Evolutionary conservation across 441 rosid species (phyloP), one percentile per base, ranked within the genome.

Genomic region (Corymbia citriodora): DNA sequence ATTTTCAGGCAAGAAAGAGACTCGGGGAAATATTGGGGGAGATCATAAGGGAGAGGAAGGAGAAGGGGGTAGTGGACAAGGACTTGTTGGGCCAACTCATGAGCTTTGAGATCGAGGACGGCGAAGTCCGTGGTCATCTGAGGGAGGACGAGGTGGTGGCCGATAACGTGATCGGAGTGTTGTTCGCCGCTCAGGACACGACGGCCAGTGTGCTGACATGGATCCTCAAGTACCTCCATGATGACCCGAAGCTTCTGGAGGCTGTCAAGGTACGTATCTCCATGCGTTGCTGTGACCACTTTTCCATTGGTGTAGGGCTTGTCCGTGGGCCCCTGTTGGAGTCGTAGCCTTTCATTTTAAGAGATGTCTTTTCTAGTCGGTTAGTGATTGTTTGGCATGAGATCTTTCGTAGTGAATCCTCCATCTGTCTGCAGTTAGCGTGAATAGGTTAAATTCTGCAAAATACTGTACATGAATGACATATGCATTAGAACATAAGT

Each of bases 111-210:
- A 12, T 12, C 70, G 2, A 87, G 65, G 65, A 55, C 89, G 95
- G 94, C 89, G 95, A 88, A 83, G 93, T 92, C 55, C 97, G 96
- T 7, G 72, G 88, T 83, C 61, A 54, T 55, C 92, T 96, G 81
- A 94, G 90, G 6, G 94, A 96, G 83, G 94, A 95, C 53, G 94
- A 95, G 91, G 94, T 97, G 88, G 65, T 36, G 4, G 93, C 98
- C 40, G 99, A 98, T 89, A 98, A 98, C 92, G 94, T 96, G 55
- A 96, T 97, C n/a, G 99, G 99, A 91, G 99, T 96, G n/a, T 95
- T 98, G 33, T 98, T 98, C 91, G 99, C 99, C 2, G 99, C 99
- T 10, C 98, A 95, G 92, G 99, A 97, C 95, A 98, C 99, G 49
- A 98, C 99, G 36, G 99, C 99, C 74, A 96, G 97, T 92, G 94